A percentile compares a stretch with the other conserved stretches of the same genome.
phyloP scores from a whole-genome alignment of 352 stramenopile genomes.

The Phytophthora palmivora region DNA sequence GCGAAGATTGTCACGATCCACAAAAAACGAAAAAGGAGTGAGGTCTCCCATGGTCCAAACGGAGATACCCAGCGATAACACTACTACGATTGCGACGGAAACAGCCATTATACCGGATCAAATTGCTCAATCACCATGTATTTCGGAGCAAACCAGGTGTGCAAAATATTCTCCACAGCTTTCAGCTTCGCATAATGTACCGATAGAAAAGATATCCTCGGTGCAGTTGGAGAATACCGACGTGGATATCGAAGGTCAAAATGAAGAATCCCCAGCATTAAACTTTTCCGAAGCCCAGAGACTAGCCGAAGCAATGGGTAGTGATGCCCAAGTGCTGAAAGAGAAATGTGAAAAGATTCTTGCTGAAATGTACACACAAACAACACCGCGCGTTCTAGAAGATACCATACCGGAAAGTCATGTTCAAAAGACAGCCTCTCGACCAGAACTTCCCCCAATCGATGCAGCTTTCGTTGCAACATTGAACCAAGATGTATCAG shows the following conservation, averaged over 20 bases:
- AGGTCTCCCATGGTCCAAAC: constrained; percentile 1
- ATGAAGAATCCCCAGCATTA: neutral
- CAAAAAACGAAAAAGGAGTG: constrained; percentile 10
- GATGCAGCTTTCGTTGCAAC: neutral
- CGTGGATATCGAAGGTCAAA: neutral
- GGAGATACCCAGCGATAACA: neutral
- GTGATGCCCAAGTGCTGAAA: constrained; percentile 18
- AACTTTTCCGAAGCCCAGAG: constrained; percentile 54
- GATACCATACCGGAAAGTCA: neutral
- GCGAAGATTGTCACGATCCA: constrained; percentile 21
- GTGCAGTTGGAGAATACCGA: neutral
- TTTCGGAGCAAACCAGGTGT: constrained; percentile 14
- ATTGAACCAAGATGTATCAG: constrained; percentile 9
- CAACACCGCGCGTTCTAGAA: constrained; percentile 18
- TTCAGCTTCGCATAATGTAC: constrained; percentile 15
- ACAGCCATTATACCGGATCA: constrained; percentile 4
- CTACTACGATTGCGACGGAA: neutral
- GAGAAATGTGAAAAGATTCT: constrained; percentile 13
- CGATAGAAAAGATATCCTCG: neutral
- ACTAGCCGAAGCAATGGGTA: constrained; percentile 29
- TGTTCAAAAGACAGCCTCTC: neutral
- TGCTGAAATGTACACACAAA: constrained; percentile 29
- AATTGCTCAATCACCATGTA: constrained; percentile 15
- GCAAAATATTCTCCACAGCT: constrained; percentile 20
- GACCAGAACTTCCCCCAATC: constrained; percentile 10